Percentiles rank a stretch among this genome's conserved stretches.
Conservation (phyloP, 352 stramenopile genomes). For the Globisporangium mamillatum region DNA sequence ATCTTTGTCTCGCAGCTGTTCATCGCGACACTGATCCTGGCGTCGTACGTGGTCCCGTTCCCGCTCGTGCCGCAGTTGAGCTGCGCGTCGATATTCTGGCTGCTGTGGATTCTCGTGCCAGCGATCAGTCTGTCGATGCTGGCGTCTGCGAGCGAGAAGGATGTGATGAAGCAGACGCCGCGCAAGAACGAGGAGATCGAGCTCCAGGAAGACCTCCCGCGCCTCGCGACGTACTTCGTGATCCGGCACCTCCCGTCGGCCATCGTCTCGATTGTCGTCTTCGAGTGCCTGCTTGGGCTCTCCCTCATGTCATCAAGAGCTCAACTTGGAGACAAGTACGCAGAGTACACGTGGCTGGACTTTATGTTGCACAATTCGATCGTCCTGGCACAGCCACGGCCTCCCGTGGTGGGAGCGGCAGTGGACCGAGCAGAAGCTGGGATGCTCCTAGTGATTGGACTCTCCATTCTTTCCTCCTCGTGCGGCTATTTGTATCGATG, state of each 20-base stretch:
- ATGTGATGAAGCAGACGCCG: conserved; percentile 82
- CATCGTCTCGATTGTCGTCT: conserved; percentile 55
- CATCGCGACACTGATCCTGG: conserved; percentile 69
- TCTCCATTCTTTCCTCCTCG: conserved; percentile 70
- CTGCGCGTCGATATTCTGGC: conserved; percentile 78
- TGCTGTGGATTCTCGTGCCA: conserved; percentile 79
- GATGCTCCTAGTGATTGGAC: conserved; percentile 65
- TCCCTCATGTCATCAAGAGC: conserved; percentile 43
- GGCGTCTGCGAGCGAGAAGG: conserved; percentile 59
- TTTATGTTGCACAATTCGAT: conserved; percentile 55
- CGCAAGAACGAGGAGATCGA: conserved; percentile 81
- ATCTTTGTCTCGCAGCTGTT: conserved; percentile 86
- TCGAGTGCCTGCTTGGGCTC: conserved; percentile 68
- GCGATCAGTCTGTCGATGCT: conserved; percentile 77
- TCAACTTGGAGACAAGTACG: conserved; percentile 23
- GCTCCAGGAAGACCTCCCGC: conserved; percentile 52
- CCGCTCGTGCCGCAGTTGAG: conserved; percentile 71
- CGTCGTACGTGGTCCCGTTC: conserved; percentile 70
- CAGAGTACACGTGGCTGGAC: conserved; percentile 52
- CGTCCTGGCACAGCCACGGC: conserved; percentile 45
- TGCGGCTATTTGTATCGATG: conserved; percentile 74
- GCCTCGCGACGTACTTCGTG: conserved; percentile 68
- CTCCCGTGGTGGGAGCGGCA: conserved; percentile 43
- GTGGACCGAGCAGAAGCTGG: conserved; percentile 72
- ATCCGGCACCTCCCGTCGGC: conserved; percentile 64